Base-by-base conservation (phyloP, 192 early-diverging fungal genomes). In the Mortierella hygrophila region DNA sequence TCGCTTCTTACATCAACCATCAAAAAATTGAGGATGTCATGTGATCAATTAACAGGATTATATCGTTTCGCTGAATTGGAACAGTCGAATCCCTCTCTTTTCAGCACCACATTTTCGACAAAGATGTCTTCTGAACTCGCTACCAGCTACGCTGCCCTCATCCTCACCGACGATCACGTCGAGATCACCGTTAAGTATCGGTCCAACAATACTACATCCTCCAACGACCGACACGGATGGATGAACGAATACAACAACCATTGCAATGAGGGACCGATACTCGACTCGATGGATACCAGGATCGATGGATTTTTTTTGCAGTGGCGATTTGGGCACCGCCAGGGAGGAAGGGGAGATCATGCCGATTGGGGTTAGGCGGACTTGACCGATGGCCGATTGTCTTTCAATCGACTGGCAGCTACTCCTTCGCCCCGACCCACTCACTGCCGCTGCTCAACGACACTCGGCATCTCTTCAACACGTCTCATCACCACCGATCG, bases 81-180 rank as follows among this genome's bases (percentile, higher is more conserved):
- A 42, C 46, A 73, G 41, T 42, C 29, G 26, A 75, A 41, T 82
- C 76, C 72, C 37, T 70, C 81, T 82, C 81, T 77, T 82, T 82
- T 76, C 71, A 71, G 68, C 72, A 72, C 55, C 74, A 52, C 68
- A 73, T 57, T 82, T 54, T 54, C 55, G n/a, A 32, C 42, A 83
- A 82, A 65, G 72, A 83, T 83, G 82, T 72, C 82, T 74, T 44
- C 78, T 71, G 97, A 99, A 92, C 92, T 94, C 82, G 97, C 98
- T 88, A 93, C 96, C 91, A 94, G 94, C 77, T 99, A 99, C 95
- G 97, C 98, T 82, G 94, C 98, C 72, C 95, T 99, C 84, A 99
- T 99, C 94, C 97, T 99, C 88, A 94, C 96, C 91, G 98, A 99
- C 91, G 98, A 99, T 89, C 95, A 96, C 89, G 91, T 98, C 90